Base-by-base conservation (phyloP, 2,329 filamentous ascomycete species). In the Trichoderma polysporum region DNA sequence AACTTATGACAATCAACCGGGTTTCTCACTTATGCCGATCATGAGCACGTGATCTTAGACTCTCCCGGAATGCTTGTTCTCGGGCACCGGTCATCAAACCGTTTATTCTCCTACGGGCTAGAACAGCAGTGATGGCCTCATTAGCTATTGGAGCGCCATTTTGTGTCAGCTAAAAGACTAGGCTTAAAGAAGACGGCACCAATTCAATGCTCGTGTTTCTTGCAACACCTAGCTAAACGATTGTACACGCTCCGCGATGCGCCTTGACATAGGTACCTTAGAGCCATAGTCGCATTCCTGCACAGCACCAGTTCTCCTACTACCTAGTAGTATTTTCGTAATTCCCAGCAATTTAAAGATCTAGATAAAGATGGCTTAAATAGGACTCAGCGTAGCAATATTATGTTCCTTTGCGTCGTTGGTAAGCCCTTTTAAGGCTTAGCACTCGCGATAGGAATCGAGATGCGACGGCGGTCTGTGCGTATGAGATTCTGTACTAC, bases 401-500 rank as follows among this genome's bases (percentile, higher is more conserved):
- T 15, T 29, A 19, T 39, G 22, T 29, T 29, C 19, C 45, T 39
- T 52, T 39, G 47, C 58, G 29, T 61, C 22, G 45, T 29, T 29
- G 22, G 37, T 27, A 50, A 17, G 35, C 25, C 54, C 54, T 17
- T 41, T 41, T 49, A 25, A 2, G 41, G 41, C 19, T 27, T 37
- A 50, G 57, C 57, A 50, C 19, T 29, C 17, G 22, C 37, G 12
- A 9, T 22, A 35, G 9, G 47, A 45, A 45, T 53, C 33, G 31
- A 39, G 49, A 39, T 53, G 35, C 52, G 15, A n/a, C 60, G 15
- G 25, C 60, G 35, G 49, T 45, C 60, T 45, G 60, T 63, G 60
- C 60, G 60, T 35, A 29, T 59, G 19, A 12, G 13, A 35, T 10
- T 17, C n/a, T 22, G n/a, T n/a, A n/a, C n/a, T n/a, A n/a, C n/a